These are phyloP conservation scores for Annulohypoxylon moriforme DNA, from an alignment of 495 filamentous ascomycete genomes.

Conservation along the genomic window DNA sequence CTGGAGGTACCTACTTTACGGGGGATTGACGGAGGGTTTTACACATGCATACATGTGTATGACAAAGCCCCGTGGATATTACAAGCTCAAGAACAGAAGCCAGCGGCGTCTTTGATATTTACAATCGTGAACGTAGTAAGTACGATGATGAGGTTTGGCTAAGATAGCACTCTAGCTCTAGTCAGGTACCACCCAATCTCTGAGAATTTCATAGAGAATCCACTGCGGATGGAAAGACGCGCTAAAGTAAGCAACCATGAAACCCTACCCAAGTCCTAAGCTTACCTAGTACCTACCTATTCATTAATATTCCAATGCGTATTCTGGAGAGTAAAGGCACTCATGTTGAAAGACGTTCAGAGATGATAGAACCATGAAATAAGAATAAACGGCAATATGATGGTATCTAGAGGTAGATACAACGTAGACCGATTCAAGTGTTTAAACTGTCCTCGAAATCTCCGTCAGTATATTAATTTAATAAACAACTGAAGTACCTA, in stretches of 20 bases:
- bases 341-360: neutral
- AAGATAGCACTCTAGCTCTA: neutral
- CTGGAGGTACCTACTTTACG: constrained; percentile 8
- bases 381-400: no score
- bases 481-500: neutral
- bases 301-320: no score
- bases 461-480: neutral
- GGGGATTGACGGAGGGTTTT: neutral
- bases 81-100: neutral
- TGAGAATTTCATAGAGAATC: neutral
- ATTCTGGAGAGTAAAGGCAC: no score
- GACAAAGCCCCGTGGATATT: neutral
- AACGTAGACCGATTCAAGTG: no score
- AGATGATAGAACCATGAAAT: no score
- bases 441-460: neutral
- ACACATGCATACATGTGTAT: neutral
- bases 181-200: neutral
- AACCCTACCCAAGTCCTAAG: neutral
- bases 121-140: neutral
- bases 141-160: neutral
- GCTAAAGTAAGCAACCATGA: neutral
- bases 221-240: neutral
- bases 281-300: neutral
- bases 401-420: neutral
- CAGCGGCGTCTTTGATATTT: neutral